Percentiles rank a stretch among this genome's conserved stretches.
Evolutionary conservation across 2,329 filamentous ascomycete species (phyloP).

Genomic region (Fusarium sp.): DNA sequence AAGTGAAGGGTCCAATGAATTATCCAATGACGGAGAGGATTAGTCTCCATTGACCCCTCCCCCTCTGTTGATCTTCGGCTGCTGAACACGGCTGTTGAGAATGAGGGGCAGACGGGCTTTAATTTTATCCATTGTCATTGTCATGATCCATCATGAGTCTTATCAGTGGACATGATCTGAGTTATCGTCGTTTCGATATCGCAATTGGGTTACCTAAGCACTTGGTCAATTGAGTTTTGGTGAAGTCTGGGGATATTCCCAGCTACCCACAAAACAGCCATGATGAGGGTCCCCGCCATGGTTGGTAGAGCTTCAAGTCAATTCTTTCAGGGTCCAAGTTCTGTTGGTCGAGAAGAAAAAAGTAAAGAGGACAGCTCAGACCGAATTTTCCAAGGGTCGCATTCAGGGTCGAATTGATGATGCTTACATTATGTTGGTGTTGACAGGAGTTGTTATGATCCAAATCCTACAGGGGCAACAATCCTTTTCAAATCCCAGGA

Average conservation of each 20-base stretch:
- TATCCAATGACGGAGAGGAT: conserved; percentile 35
- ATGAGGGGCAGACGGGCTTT: conserved; percentile 21
- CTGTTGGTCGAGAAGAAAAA: background rate
- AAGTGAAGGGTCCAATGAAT: conserved; percentile 7
- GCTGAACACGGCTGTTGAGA: conserved; percentile 44
- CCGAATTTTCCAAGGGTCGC: background rate
- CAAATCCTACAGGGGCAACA: conserved; percentile 12
- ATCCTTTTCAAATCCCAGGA: conserved; percentile 11
- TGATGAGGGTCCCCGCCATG: background rate
- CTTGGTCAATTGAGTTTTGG: background rate
- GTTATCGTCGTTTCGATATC: background rate
- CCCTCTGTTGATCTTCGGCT: conserved; percentile 44
- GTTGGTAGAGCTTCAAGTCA: background rate
- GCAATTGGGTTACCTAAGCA: background rate
- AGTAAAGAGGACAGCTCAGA: background rate
- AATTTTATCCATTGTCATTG: background rate
- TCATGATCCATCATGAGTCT: background rate
- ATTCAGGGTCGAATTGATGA: background rate
- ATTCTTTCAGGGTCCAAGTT: background rate
- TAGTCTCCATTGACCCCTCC: conserved; percentile 42
- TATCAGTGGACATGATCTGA: background rate
- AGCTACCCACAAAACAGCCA: background rate
- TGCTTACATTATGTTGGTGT: conserved; percentile 15
- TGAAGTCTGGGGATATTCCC: background rate
- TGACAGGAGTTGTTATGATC: conserved; percentile 26